These are phyloP conservation scores for Phytopythium kandeliae DNA, from an alignment of 352 stramenopile genomes.

Conservation along the genomic window DNA sequence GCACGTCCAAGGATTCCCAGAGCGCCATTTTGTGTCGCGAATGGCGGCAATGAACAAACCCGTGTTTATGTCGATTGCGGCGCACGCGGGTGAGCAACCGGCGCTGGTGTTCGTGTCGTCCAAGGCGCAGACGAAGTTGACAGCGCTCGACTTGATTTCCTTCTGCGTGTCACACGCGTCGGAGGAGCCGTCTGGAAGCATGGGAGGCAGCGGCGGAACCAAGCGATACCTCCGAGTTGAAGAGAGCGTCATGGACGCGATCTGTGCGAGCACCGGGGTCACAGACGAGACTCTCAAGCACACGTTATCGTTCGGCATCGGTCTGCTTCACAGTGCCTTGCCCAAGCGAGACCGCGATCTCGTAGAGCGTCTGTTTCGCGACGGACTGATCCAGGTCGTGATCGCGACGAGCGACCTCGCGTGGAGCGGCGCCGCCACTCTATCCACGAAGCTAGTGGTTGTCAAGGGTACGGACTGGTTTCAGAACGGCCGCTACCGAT, in stretches of 20 bases:
- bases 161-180: constrained; percentile 68
- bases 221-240: constrained; percentile 94
- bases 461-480: constrained; percentile 99
- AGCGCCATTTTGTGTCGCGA: constrained; percentile 95
- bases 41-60: constrained; percentile 99
- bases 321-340: constrained; percentile 95
- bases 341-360: constrained; percentile 87
- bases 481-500: constrained; percentile 91
- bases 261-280: constrained; percentile 75
- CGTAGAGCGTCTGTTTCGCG: constrained; percentile 96
- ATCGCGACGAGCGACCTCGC: constrained; percentile 92
- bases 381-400: constrained; percentile 95
- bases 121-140: constrained; percentile 96
- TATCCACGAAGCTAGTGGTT: constrained; percentile 97
- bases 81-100: constrained; percentile 92
- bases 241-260: constrained; percentile 85
- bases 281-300: constrained; percentile 92
- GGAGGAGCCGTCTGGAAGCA: constrained; percentile 32
- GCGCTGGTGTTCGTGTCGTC: constrained; percentile 99
- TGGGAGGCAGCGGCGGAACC: constrained; percentile 68
- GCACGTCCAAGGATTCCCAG: constrained; percentile 95
- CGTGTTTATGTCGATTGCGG: constrained; percentile 96
- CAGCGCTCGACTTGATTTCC: constrained; percentile 96
- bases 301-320: constrained; percentile 97
- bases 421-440: constrained; percentile 89